phyloP scores from a whole-genome alignment of 2,329 filamentous ascomycete species.

The Aspergillus sergii region DNA sequence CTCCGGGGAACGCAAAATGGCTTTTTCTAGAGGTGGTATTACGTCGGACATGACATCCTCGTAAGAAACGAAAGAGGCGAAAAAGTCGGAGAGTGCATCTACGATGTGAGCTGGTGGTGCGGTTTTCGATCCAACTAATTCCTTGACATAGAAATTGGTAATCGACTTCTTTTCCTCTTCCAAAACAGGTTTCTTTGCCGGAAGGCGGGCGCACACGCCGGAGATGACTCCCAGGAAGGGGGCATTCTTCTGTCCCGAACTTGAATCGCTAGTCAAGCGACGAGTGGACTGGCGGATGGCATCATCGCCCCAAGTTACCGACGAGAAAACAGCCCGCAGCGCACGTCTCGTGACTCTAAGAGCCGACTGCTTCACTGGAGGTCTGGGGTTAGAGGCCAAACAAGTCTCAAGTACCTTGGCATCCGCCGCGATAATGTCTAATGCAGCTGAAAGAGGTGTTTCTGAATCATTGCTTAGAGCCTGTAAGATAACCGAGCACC shows the following conservation, averaged over 20 bases:
- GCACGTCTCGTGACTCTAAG: constrained; percentile 77
- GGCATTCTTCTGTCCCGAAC: constrained; percentile 69
- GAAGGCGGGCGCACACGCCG: constrained; percentile 77
- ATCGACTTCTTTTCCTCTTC: constrained; percentile 70
- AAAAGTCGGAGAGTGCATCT: constrained; percentile 78
- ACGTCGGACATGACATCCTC: constrained; percentile 77
- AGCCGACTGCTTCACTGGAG: constrained; percentile 70
- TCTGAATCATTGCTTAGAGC: constrained; percentile 68
- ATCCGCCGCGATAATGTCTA: constrained; percentile 68
- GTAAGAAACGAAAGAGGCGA: constrained; percentile 69
- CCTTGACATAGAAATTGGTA: constrained; percentile 80
- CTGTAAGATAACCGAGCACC: constrained; percentile 80
- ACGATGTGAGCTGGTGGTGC: constrained; percentile 72
- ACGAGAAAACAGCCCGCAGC: constrained; percentile 71
- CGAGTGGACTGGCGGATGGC: constrained; percentile 65
- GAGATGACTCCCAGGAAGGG: constrained; percentile 82
- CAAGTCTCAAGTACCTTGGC: constrained; percentile 79
- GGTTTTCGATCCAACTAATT: constrained; percentile 78
- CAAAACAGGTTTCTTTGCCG: constrained; percentile 63
- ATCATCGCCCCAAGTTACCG: constrained; percentile 60
- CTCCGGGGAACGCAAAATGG: constrained; percentile 84
- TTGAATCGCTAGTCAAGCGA: constrained; percentile 68
- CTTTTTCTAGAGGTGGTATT: constrained; percentile 83
- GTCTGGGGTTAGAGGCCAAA: constrained; percentile 65
- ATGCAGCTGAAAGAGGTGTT: constrained; percentile 58